A percentile compares a stretch with the other conserved stretches of the same genome.
Conservation (phyloP, 805 yeast genomes). For the Candida nanaspora region DNA sequence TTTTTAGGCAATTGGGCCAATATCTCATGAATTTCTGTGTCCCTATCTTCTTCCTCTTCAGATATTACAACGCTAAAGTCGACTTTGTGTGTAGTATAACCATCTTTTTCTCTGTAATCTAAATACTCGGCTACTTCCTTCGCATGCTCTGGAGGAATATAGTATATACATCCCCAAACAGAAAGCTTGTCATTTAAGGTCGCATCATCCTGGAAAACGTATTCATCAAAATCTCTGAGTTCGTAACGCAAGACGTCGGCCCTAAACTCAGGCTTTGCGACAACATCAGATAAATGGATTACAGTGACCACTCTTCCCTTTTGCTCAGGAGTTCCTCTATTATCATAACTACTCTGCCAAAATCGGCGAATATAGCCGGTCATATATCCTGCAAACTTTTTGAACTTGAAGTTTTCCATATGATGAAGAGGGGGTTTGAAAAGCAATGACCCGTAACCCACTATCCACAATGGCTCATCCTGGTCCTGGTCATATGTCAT, state of each 20-base stretch:
- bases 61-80: slow-evolving; percentile 45
- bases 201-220: slow-evolving; percentile 7
- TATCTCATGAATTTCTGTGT: slow-evolving; percentile 13
- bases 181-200: slow-evolving; percentile 36
- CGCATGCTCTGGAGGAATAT: slow-evolving; percentile 60
- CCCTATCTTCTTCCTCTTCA: slow-evolving; percentile 5
- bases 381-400: slow-evolving; percentile 57
- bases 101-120: slow-evolving; percentile 84
- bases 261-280: slow-evolving; percentile 31
- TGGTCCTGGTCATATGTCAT: not conserved
- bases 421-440: slow-evolving; percentile 80
- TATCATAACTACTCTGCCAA: slow-evolving; percentile 90
- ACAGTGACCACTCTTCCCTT: slow-evolving; percentile 90
- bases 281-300: slow-evolving; percentile 50
- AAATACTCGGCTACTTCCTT: slow-evolving; percentile 57
- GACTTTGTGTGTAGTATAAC: slow-evolving; percentile 66
- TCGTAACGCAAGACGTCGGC: slow-evolving; percentile 31
- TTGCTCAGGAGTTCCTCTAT: slow-evolving; percentile 77
- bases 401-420: slow-evolving; percentile 28
- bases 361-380: slow-evolving; percentile 75
- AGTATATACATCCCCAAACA: slow-evolving; percentile 81
- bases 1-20: slow-evolving; percentile 23
- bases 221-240: slow-evolving; percentile 7
- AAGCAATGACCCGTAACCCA: slow-evolving; percentile 85
- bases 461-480: slow-evolving; percentile 55